These are phyloP conservation scores for Mallotus nudiflorus DNA, from an alignment of 345 rosid genomes.

Conservation along the genomic window DNA sequence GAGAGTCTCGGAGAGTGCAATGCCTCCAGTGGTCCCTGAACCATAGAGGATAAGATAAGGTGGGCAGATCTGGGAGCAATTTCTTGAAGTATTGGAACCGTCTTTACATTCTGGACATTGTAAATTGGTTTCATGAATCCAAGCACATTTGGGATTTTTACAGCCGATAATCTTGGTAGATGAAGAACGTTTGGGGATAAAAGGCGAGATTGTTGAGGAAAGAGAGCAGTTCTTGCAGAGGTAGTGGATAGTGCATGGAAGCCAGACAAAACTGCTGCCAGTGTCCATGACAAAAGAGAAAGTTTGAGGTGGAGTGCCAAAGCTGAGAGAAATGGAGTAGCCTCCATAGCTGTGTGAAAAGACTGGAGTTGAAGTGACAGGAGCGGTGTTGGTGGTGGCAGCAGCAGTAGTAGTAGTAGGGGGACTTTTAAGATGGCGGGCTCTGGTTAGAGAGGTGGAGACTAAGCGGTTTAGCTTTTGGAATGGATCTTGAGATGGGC, in stretches of 20 bases:
- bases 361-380: conserved; percentile 3
- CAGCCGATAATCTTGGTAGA: conserved; percentile 40
- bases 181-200: conserved; percentile 36
- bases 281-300: conserved; percentile 34
- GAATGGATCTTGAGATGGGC: conserved; percentile 24
- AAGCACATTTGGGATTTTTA: conserved; percentile 45
- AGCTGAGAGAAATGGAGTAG: conserved; percentile 31
- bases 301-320: conserved; percentile 36
- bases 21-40: conserved; percentile 36
- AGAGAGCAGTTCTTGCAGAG: conserved; percentile 35
- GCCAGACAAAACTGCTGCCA: conserved; percentile 42
- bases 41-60: conserved; percentile 40
- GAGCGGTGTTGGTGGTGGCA: too few species aligned
- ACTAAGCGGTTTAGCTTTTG: conserved; percentile 31
- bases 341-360: conserved; percentile 31
- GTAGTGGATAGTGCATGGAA: conserved; percentile 43
- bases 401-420: too few species aligned
- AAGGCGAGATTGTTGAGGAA: conserved; percentile 18
- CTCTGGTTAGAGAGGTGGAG: conserved; percentile 38
- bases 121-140: conserved; percentile 28
- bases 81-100: neutral
- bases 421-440: conserved; percentile 38
- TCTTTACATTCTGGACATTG: conserved; percentile 21
- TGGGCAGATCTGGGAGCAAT: conserved; percentile 40
- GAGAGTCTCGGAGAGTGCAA: conserved; percentile 40